Conservation (phyloP, 169 alveolate species). For the Plasmodium ovale region DNA sequence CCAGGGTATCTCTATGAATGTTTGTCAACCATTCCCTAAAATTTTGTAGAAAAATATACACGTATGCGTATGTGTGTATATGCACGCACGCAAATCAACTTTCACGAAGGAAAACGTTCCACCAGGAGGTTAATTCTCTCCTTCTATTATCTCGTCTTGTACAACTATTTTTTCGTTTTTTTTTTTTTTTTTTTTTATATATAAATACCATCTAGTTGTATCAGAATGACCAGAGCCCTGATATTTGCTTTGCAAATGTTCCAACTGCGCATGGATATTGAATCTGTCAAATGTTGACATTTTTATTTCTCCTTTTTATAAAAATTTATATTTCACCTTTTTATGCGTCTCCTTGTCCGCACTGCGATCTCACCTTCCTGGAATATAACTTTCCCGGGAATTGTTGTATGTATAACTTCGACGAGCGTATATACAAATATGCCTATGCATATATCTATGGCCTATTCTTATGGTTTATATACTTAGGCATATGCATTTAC, state of each 20-base stretch:
- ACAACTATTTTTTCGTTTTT: neutral
- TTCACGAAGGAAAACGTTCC: neutral
- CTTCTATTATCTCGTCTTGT: neutral
- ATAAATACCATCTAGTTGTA: constrained; percentile 92
- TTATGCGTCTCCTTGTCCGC: neutral
- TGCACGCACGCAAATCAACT: neutral
- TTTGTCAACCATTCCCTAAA: constrained; percentile 94
- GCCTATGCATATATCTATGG: neutral
- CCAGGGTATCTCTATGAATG: constrained; percentile 93
- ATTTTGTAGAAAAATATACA: neutral
- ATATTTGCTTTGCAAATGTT: constrained; percentile 95
- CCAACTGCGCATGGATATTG: constrained; percentile 93
- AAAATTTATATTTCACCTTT: constrained; percentile 6
- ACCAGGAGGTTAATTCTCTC: neutral
- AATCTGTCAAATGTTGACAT: constrained; percentile 91
- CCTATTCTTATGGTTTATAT: no score
- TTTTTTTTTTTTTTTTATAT: neutral
- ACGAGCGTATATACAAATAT: neutral
- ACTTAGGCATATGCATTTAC: no score
- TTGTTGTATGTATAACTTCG: neutral
- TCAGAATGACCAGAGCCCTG: constrained; percentile 96
- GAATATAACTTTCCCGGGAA: neutral
- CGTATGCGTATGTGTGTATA: neutral
- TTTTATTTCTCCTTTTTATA: constrained; percentile 10
- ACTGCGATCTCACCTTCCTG: no score